Percentiles rank a stretch among this genome's conserved stretches.
Evolutionary conservation across 2,329 filamentous ascomycete genomes (phyloP).

Genomic region (Ceratocystis albifundus): DNA sequence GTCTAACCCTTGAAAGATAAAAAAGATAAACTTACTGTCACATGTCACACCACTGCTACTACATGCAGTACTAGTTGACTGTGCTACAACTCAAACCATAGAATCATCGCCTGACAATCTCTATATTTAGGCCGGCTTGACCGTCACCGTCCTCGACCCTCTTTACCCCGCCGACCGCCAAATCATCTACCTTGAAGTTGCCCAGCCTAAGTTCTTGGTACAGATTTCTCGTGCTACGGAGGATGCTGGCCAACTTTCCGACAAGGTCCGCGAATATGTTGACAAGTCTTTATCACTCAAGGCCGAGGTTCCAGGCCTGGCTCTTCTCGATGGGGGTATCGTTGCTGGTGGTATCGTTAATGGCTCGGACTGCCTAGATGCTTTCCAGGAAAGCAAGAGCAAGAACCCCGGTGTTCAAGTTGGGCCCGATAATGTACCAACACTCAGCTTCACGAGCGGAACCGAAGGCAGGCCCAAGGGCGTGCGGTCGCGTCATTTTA

Average conservation of each 20-base stretch:
- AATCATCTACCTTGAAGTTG: conserved; percentile 62
- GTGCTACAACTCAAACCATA: neutral
- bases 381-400: conserved; percentile 39
- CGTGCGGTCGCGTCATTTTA: conserved; percentile 78
- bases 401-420: conserved; percentile 60
- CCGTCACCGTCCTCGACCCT: conserved; percentile 61
- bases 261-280: conserved; percentile 51
- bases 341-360: conserved; percentile 57
- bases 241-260: conserved; percentile 42
- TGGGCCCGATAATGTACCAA: conserved; percentile 74
- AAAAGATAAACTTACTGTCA: too few species aligned
- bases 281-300: conserved; percentile 59
- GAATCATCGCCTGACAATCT: neutral
- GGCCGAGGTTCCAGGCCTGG: conserved; percentile 61
- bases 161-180: conserved; percentile 53
- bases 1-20: conserved; percentile 22
- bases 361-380: conserved; percentile 55
- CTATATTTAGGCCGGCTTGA: conserved; percentile 41
- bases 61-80: neutral
- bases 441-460: conserved; percentile 62
- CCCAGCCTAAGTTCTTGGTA: conserved; percentile 60
- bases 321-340: conserved; percentile 57
- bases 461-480: conserved; percentile 74
- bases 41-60: neutral
- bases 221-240: conserved; percentile 59